Evolutionary conservation across 805 yeast species (phyloP).

Genomic region (Candida piceae): DNA sequence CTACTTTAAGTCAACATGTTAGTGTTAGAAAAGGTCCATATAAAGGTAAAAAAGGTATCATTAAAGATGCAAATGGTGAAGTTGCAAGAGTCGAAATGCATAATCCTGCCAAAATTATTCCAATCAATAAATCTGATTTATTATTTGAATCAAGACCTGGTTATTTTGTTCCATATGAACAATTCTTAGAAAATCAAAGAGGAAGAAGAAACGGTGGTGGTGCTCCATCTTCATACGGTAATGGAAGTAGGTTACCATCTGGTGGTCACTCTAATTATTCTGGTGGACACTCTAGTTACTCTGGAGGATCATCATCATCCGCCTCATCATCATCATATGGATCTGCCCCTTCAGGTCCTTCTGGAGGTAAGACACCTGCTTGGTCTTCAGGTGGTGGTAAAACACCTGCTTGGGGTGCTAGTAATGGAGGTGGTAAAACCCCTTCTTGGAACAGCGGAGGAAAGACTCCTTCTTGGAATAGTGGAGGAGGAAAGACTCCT

Average conservation of each 20-base stretch:
- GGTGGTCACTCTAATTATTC: too few relatives aligned
- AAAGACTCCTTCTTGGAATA: neutral
- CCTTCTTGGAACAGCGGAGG: constrained; percentile 40
- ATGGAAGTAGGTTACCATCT: too few relatives aligned
- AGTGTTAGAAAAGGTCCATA: constrained; percentile 87
- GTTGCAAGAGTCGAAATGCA: constrained; percentile 91
- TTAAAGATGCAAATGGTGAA: constrained; percentile 89
- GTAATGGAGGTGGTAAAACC: constrained; percentile 37
- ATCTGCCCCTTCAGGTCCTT: neutral
- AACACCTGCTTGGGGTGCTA: constrained; percentile 45
- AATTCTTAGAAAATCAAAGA: constrained; percentile 48
- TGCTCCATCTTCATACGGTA: constrained; percentile 13
- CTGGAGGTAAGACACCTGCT: constrained; percentile 36
- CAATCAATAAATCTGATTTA: constrained; percentile 74
- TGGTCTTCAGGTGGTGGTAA: constrained; percentile 34
- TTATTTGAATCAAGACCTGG: constrained; percentile 66
- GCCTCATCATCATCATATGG: neutral
- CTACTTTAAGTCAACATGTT: constrained; percentile 76
- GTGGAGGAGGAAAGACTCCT: constrained; percentile 31
- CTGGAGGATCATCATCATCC: too few relatives aligned
- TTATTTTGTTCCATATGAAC: constrained; percentile 69
- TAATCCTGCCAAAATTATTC: constrained; percentile 82
- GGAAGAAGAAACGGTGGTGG: constrained; percentile 26
- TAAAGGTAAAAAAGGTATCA: constrained; percentile 91
- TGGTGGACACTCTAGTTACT: too few relatives aligned